phyloP scores from a whole-genome alignment of 1,139 yeast species.

The Geotrichum candidum region DNA sequence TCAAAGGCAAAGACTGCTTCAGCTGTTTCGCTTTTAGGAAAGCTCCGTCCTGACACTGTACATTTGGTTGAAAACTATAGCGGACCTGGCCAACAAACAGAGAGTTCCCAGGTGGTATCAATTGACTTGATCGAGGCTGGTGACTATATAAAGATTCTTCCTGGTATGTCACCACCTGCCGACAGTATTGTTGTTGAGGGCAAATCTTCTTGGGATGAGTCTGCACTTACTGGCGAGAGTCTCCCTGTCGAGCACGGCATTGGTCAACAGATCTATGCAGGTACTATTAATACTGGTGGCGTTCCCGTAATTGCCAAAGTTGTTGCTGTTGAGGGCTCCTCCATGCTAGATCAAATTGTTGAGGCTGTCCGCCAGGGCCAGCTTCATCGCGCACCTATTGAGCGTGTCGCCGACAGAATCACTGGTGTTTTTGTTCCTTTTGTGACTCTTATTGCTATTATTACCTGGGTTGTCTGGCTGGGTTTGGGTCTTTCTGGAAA shows the following conservation, averaged over 20 bases:
- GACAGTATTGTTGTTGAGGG: slow-evolving; percentile 63
- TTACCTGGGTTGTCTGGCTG: slow-evolving; percentile 68
- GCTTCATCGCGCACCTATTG: slow-evolving; percentile 67
- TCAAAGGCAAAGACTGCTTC: slow-evolving; percentile 64
- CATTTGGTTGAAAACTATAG: slow-evolving; percentile 41
- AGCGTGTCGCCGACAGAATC: slow-evolving; percentile 60
- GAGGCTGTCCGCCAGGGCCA: slow-evolving; percentile 70
- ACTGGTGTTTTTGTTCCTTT: slow-evolving; percentile 72
- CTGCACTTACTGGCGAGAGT: slow-evolving; percentile 74
- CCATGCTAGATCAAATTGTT: slow-evolving; percentile 64
- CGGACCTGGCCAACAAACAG: slow-evolving; percentile 14
- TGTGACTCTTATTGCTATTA: slow-evolving; percentile 52
- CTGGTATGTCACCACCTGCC: slow-evolving; percentile 70
- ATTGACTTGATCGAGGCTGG: slow-evolving; percentile 56
- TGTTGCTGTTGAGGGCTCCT: slow-evolving; percentile 57
- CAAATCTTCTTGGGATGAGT: slow-evolving; percentile 58
- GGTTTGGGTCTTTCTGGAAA: slow-evolving; percentile 49
- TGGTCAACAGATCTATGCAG: slow-evolving; percentile 68
- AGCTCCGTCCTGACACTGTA: slow-evolving; percentile 48
- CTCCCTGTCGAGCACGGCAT: slow-evolving; percentile 55
- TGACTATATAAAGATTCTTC: slow-evolving; percentile 51
- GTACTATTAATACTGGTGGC: slow-evolving; percentile 61
- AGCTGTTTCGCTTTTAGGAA: slow-evolving; percentile 51
- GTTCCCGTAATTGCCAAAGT: slow-evolving; percentile 50
- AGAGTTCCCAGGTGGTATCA: slow-evolving; percentile 27